Conservation (phyloP, 176 grass and related monocot species). For the Aegilops speltoides region DNA sequence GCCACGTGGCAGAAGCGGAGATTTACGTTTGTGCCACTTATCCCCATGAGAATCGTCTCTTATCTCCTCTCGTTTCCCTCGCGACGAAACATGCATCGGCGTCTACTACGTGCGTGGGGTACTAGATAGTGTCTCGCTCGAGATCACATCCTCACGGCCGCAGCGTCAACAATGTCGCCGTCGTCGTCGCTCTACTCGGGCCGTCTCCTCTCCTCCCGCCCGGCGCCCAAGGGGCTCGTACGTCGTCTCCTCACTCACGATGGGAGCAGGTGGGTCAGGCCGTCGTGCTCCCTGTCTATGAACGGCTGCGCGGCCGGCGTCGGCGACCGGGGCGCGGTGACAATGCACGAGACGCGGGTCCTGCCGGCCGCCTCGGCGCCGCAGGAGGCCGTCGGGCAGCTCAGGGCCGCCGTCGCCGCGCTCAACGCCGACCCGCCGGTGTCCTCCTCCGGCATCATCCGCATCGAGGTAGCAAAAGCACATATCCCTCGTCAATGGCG, state of each 20-base stretch:
- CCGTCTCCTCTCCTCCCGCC: constrained; percentile 12
- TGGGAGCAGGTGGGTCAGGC: not conserved
- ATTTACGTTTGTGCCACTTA: constrained; percentile 44
- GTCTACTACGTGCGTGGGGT: not conserved
- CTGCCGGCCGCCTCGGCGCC: constrained; percentile 46
- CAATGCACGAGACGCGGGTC: constrained; percentile 45
- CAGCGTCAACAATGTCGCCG: not conserved
- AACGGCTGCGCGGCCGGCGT: constrained; percentile 51
- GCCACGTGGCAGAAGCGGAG: not conserved
- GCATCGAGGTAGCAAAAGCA: constrained; percentile 52
- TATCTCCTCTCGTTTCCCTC: constrained; percentile 31
- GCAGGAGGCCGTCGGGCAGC: constrained; percentile 57
- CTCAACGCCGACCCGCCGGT: constrained; percentile 24
- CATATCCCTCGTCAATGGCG: not conserved
- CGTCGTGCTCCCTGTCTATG: constrained; percentile 65
- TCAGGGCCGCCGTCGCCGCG: constrained; percentile 51
- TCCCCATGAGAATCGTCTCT: constrained; percentile 38
- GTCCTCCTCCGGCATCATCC: constrained; percentile 75
- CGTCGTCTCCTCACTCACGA: not conserved
- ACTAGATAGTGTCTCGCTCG: not conserved
- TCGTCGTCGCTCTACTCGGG: constrained; percentile 27
- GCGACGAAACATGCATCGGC: not conserved
- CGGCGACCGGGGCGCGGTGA: constrained; percentile 20
- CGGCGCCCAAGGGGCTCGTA: constrained; percentile 3
- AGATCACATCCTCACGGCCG: not conserved